Percentiles rank a stretch among this genome's conserved stretches.
Conservation (phyloP, 768 basidiomycete genomes). For the Scleroderma citrinum region DNA sequence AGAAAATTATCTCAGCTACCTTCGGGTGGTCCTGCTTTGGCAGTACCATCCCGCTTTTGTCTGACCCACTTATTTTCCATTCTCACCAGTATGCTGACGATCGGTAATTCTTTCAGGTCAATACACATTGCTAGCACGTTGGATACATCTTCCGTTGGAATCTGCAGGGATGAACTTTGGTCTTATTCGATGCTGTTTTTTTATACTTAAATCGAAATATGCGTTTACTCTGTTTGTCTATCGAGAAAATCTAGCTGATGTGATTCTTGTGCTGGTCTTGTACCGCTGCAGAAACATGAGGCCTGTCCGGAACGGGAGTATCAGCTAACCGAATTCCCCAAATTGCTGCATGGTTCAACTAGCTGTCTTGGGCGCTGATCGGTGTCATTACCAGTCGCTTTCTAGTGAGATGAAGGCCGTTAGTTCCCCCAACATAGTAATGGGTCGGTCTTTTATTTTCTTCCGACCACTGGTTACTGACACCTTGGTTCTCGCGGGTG, state of each 20-base stretch:
- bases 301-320: neutral
- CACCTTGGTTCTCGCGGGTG: no score
- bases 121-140: neutral
- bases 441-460: neutral
- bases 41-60: conserved; percentile 37
- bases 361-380: neutral
- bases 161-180: neutral
- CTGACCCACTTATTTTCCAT: conserved; percentile 27
- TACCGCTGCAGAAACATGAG: neutral
- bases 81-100: conserved; percentile 7
- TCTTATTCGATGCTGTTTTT: neutral
- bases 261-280: no score
- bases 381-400: neutral
- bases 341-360: neutral
- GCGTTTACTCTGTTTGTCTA: no score
- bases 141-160: conserved; percentile 22
- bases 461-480: neutral
- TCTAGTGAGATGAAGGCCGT: neutral
- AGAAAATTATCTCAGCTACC: conserved; percentile 90
- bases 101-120: conserved; percentile 20
- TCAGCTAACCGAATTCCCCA: neutral
- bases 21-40: conserved; percentile 53
- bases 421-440: neutral
- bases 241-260: neutral
- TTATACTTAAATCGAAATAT: neutral